These are phyloP conservation scores for Speleostelium caveatum DNA, from an alignment of 78 protist genomes.

Conservation along the genomic window DNA sequence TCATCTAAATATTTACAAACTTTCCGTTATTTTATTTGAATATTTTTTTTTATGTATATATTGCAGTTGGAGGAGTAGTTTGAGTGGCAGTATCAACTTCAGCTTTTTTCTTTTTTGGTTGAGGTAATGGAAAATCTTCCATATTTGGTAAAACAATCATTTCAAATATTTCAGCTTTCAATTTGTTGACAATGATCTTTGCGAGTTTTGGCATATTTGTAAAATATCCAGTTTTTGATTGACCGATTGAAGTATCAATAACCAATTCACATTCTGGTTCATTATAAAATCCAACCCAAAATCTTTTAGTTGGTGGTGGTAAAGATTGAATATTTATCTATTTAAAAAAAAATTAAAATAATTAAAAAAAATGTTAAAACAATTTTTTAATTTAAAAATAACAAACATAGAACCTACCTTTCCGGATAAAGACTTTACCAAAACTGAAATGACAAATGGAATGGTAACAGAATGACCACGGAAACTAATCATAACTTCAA, in stretches of 20 bases:
- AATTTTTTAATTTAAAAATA: not conserved
- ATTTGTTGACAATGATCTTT: conserved; percentile 61
- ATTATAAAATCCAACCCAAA: conserved; percentile 77
- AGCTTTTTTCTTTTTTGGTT: not conserved
- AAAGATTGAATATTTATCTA: conserved; percentile 73
- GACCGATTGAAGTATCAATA: conserved; percentile 73
- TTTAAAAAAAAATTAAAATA: not conserved
- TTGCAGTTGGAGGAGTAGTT: not conserved
- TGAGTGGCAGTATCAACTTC: not conserved
- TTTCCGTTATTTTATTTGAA: too few relatives aligned
- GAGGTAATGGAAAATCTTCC: conserved; percentile 76
- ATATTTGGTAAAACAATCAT: conserved; percentile 71
- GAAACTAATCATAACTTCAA: conserved; percentile 53
- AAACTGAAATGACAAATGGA: conserved; percentile 66
- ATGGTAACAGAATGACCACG: conserved; percentile 60
- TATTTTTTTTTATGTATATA: too few relatives aligned
- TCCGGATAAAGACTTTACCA: conserved; percentile 44
- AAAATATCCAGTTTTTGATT: conserved; percentile 66
- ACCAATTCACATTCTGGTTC: conserved; percentile 74
- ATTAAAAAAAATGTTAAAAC: not conserved
- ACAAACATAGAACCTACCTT: conserved; percentile 1
- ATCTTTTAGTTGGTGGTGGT: conserved; percentile 71
- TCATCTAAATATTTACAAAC: too few relatives aligned
- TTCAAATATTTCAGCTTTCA: conserved; percentile 73
- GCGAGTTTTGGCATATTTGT: conserved; percentile 77